A percentile compares a stretch with the other conserved stretches of the same genome.
Evolutionary conservation across 2,329 filamentous ascomycete genomes (phyloP).

Genomic region (Arachnomyces sp.): DNA sequence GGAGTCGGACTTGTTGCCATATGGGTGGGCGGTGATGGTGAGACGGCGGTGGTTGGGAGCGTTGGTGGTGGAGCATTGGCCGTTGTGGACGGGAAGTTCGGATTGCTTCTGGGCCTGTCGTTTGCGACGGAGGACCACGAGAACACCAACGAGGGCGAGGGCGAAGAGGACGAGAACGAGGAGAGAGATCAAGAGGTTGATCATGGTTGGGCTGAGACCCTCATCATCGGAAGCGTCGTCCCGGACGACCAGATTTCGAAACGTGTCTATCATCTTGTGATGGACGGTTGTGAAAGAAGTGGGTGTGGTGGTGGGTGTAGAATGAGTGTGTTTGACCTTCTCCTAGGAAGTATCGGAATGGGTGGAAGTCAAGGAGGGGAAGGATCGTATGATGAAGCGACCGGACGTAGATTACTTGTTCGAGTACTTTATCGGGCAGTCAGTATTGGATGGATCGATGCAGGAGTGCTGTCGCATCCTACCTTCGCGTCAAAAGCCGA

Average conservation of each 20-base stretch:
- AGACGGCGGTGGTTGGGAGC: conserved; percentile 46
- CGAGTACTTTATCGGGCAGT: too few species aligned
- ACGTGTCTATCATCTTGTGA: conserved; percentile 28
- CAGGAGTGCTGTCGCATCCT: too few species aligned
- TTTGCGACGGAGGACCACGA: conserved; percentile 65
- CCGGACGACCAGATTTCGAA: conserved; percentile 44
- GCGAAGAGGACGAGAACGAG: conserved; percentile 68
- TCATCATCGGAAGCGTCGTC: conserved; percentile 35
- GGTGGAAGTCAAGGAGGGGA: background rate
- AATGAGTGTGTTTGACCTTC: background rate
- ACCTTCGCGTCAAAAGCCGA: too few species aligned
- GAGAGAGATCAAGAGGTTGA: conserved; percentile 71
- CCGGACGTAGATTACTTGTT: background rate
- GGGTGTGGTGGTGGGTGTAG: background rate
- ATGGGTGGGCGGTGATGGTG: conserved; percentile 45
- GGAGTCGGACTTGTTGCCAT: conserved; percentile 54
- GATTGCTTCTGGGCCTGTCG: conserved; percentile 45
- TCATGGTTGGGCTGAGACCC: conserved; percentile 52
- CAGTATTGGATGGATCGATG: too few species aligned
- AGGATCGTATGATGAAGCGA: background rate
- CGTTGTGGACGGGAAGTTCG: conserved; percentile 60
- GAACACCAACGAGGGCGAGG: conserved; percentile 56
- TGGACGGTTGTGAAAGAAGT: conserved; percentile 14
- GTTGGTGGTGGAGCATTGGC: conserved; percentile 40
- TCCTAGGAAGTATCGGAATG: background rate